phyloP scores from a whole-genome alignment of 352 stramenopile genomes.

The Halophytophthora batemanensis region DNA sequence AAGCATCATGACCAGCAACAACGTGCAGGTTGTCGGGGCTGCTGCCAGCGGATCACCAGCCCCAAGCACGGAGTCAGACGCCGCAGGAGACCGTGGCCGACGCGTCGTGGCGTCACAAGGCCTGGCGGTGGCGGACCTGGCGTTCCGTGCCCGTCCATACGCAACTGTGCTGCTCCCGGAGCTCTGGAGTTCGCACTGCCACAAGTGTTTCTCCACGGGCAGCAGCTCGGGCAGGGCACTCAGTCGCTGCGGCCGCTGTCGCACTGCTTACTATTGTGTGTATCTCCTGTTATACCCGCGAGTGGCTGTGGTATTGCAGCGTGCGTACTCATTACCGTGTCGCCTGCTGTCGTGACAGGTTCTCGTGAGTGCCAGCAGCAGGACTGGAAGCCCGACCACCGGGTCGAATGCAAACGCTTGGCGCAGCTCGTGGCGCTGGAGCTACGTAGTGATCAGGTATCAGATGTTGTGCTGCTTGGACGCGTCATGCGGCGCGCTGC shows the following conservation, averaged over 20 bases:
- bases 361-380: constrained; percentile 56
- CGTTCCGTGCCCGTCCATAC: constrained; percentile 24
- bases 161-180: constrained; percentile 45
- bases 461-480: constrained; percentile 52
- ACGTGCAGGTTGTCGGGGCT: constrained; percentile 18
- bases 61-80: constrained; percentile 2
- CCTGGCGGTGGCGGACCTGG: constrained; percentile 25
- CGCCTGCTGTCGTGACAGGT: constrained; percentile 21
- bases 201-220: constrained; percentile 47
- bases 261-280: constrained; percentile 62
- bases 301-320: background rate
- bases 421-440: constrained; percentile 35
- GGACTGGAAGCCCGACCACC: constrained; percentile 65
- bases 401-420: constrained; percentile 53
- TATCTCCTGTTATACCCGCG: background rate
- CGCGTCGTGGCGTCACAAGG: constrained; percentile 25
- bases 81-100: constrained; percentile 35
- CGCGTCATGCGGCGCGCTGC: constrained; percentile 37
- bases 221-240: constrained; percentile 15
- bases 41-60: background rate
- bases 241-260: constrained; percentile 58
- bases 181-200: constrained; percentile 59
- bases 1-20: constrained; percentile 5
- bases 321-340: background rate
- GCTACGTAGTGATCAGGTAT: constrained; percentile 36